phyloP scores from a whole-genome alignment of 805 yeast species.

The Metschnikowia rubicola region DNA sequence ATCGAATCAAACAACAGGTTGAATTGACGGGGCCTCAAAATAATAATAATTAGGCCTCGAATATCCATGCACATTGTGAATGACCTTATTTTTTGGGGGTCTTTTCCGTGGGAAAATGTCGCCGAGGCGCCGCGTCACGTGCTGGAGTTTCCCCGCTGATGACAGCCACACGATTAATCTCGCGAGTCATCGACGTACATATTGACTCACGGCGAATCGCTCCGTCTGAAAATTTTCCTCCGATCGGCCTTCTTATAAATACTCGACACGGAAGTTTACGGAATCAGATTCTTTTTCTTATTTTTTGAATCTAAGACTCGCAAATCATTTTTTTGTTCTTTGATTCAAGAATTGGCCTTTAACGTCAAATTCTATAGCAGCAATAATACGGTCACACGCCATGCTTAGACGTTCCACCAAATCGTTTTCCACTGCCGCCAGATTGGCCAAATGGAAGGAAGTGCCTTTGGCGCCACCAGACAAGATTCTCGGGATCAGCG shows the following conservation, averaged over 20 bases:
- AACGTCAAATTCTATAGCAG: background rate
- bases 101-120: background rate
- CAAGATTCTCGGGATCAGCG: conserved; percentile 78
- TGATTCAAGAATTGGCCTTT: background rate
- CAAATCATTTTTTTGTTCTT: background rate
- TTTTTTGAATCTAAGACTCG: background rate
- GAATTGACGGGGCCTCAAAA: too few relatives aligned
- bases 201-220: conserved; percentile 11
- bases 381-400: background rate
- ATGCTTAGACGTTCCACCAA: conserved; percentile 20
- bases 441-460: conserved; percentile 26
- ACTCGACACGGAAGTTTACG: background rate
- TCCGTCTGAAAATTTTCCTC: conserved; percentile 8
- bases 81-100: too few relatives aligned
- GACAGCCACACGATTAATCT: background rate
- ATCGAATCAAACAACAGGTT: too few relatives aligned
- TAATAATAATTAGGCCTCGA: background rate
- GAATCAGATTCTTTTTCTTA: background rate
- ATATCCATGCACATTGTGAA: background rate
- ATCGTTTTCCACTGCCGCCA: conserved; percentile 17
- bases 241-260: conserved; percentile 9
- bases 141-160: conserved; percentile 8
- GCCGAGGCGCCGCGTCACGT: conserved; percentile 2
- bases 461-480: conserved; percentile 70
- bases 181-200: conserved; percentile 14